Evolutionary conservation across 495 filamentous ascomycete genomes (phyloP), one percentile per base, ranked within the genome.

Genomic region (Polyplosphaeria fusca): DNA sequence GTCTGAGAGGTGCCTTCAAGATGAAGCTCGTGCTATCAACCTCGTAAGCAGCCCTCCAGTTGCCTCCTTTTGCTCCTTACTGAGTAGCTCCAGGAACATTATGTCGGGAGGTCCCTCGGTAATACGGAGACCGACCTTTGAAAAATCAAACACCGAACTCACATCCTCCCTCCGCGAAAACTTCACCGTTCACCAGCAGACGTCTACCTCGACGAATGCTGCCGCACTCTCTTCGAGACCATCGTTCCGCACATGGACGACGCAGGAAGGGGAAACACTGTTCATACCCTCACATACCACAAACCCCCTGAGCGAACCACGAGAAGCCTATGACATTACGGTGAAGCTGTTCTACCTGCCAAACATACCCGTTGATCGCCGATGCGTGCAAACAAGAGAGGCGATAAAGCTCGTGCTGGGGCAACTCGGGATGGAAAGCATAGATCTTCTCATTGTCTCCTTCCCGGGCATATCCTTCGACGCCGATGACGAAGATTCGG

Each of bases 381-480:
- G 91, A 52, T 76, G 75, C 55, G 73, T 74, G 51, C 83, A 94
- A 70, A 86, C 86, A 14, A 68, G 77, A 35, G 86, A 93, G 65
- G 91, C 91, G 1, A 78, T 95, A 63, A 77, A 82, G 58, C 70
- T 92, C 4, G 91, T 96, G 22, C 75, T 85, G 61, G 85, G 83
- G 67, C 87, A 93, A 60, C 74, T 99, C 52, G 78, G 82, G 46
- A 82, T 89, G 25, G 69, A 78, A 2, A 81, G 81, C 41, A 83
- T 99, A 55, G 89, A 96, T 73, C 80, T 99, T 19, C 78, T 97
- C 39, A 93, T 97, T 60, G 83, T 92, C 14, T 94, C 89, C 2
- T 96, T 96, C 67, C 94, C 93, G 0, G 88, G 89, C 35, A 86
- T 99, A 67, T 84, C 88, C 13, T 96, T 97, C 59, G 91, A 97